Percentiles rank a stretch among this genome's conserved stretches.
These are phyloP conservation scores for Dendrothele bispora DNA, from an alignment of 768 basidiomycete genomes.

Conservation along the genomic window DNA sequence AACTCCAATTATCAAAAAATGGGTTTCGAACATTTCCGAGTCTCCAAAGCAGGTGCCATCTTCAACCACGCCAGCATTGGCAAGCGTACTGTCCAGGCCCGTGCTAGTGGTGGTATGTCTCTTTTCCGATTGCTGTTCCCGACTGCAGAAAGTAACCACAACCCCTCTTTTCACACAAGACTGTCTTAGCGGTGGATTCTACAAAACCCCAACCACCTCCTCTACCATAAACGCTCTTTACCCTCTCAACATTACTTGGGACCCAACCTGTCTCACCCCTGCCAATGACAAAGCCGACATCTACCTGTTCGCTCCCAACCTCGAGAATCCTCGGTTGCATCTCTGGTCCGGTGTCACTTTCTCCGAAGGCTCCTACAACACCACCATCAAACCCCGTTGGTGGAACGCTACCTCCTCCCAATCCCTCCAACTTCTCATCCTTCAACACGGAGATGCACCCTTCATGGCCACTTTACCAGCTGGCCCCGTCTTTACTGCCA, in stretches of 20 bases:
- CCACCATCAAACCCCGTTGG: conserved; percentile 61
- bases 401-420: conserved; percentile 59
- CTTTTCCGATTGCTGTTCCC: too few species aligned
- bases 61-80: too few species aligned
- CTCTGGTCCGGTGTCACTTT: conserved; percentile 56
- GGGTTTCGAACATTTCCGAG: too few species aligned
- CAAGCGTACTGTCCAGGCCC: too few species aligned
- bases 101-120: too few species aligned
- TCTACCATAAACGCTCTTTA: conserved; percentile 44
- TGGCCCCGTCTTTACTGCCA: conserved; percentile 70
- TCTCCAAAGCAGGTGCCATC: too few species aligned
- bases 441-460: conserved; percentile 45
- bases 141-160: too few species aligned
- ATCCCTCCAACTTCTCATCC: conserved; percentile 59
- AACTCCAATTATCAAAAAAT: too few species aligned
- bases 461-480: conserved; percentile 57
- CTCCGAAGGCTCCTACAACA: conserved; percentile 46
- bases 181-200: conserved; percentile 62
- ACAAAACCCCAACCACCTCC: conserved; percentile 52
- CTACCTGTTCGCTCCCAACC: conserved; percentile 58
- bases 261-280: conserved; percentile 51
- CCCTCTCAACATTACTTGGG: conserved; percentile 64
- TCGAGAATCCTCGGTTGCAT: conserved; percentile 45
- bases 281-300: conserved; percentile 56
- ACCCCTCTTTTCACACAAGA: too few species aligned